phyloP scores from a whole-genome alignment of 805 yeast species.

The Scheffersomyces coipomensis region DNA sequence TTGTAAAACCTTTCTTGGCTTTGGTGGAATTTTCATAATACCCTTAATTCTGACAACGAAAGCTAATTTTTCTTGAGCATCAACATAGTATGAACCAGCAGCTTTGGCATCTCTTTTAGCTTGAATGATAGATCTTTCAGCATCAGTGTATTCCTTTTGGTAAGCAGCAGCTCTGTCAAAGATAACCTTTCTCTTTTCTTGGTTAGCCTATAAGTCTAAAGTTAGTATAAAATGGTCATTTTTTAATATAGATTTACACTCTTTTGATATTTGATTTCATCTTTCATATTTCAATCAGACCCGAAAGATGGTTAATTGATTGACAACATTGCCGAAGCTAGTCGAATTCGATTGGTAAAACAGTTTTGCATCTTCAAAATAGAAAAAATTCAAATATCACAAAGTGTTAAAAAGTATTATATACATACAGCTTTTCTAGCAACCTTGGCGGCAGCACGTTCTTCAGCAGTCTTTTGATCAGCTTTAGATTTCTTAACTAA shows the following conservation, averaged over 20 bases:
- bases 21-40: slow-evolving; percentile 97
- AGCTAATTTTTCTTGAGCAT: slow-evolving; percentile 91
- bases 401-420: too few species aligned
- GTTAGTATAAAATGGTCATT: slow-evolving; percentile 28
- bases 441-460: slow-evolving; percentile 76
- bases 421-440: slow-evolving; percentile 80
- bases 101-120: slow-evolving; percentile 95
- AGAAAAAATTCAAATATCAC: too few species aligned
- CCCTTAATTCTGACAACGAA: slow-evolving; percentile 99
- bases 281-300: slow-evolving; percentile 46
- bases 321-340: slow-evolving; percentile 73
- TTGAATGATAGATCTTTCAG: slow-evolving; percentile 81
- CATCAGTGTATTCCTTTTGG: slow-evolving; percentile 90
- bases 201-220: slow-evolving; percentile 29
- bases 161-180: slow-evolving; percentile 96
- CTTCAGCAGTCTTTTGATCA: slow-evolving; percentile 72
- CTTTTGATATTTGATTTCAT: too few species aligned
- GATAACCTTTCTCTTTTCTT: slow-evolving; percentile 63
- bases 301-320: slow-evolving; percentile 86
- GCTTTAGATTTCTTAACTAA: slow-evolving; percentile 80
- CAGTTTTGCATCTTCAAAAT: slow-evolving; percentile 49
- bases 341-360: slow-evolving; percentile 50
- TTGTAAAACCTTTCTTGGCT: slow-evolving; percentile 98
- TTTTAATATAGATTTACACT: too few species aligned
- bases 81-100: slow-evolving; percentile 90